A percentile compares a stretch with the other conserved stretches of the same genome.
Conservation (phyloP, 495 filamentous ascomycete species). For the Daldinia grandis region DNA sequence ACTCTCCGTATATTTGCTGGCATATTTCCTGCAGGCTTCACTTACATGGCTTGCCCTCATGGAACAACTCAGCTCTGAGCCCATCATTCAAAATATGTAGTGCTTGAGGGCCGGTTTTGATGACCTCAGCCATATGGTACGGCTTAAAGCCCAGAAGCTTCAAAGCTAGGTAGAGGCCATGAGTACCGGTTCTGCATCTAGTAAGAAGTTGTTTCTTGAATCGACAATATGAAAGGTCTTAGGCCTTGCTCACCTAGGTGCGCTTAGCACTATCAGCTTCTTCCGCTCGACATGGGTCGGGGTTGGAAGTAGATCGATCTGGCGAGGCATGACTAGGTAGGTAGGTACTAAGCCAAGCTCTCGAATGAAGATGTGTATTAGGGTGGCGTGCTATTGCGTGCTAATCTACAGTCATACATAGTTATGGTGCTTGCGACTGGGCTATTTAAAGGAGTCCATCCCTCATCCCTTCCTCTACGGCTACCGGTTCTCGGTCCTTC, state of each 20-base stretch:
- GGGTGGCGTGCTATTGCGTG: constrained; percentile 33
- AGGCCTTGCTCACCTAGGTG: constrained; percentile 35
- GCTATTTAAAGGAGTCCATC: constrained; percentile 32
- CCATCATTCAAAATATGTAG: constrained; percentile 35
- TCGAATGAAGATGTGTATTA: constrained; percentile 19
- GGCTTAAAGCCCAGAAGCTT: constrained; percentile 42
- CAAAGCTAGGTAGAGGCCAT: constrained; percentile 44
- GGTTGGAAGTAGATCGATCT: constrained; percentile 38
- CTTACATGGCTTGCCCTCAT: constrained; percentile 43
- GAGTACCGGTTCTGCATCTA: constrained; percentile 40
- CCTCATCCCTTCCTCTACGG: background rate
- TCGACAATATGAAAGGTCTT: background rate
- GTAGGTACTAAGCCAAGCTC: constrained; percentile 17
- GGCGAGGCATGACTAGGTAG: constrained; percentile 41
- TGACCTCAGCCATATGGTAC: constrained; percentile 43
- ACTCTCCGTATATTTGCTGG: background rate
- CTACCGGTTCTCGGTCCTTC: constrained; percentile 25
- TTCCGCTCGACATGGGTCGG: constrained; percentile 38
- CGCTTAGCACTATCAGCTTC: constrained; percentile 43
- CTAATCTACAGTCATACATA: constrained; percentile 4
- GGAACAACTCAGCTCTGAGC: constrained; percentile 34
- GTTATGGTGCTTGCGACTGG: background rate
- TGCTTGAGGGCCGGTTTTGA: constrained; percentile 7
- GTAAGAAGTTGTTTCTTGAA: constrained; percentile 13
- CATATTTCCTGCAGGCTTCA: background rate